phyloP scores from a whole-genome alignment of 2,329 filamentous ascomycete genomes.

The Sporothrix sp. region DNA sequence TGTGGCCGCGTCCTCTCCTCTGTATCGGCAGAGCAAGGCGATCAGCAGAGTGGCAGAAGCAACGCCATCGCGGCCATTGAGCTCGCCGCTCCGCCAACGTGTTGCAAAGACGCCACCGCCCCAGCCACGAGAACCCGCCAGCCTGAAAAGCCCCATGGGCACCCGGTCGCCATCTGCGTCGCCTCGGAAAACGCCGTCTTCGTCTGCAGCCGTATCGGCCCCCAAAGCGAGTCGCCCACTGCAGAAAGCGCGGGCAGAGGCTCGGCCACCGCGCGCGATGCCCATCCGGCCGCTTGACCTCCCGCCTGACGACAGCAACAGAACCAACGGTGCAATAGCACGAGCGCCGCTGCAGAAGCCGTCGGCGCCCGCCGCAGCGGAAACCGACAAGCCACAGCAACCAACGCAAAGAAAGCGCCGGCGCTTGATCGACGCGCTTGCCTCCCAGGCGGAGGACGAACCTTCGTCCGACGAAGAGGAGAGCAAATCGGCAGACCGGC shows the following conservation, averaged over 20 bases:
- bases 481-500: neutral
- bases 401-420: conserved; percentile 14
- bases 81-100: conserved; percentile 3
- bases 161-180: conserved; percentile 6
- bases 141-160: neutral
- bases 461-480: conserved; percentile 18
- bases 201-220: neutral
- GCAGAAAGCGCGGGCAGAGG: neutral
- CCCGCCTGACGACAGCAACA: no score
- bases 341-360: neutral
- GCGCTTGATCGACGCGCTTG: conserved; percentile 35
- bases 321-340: no score
- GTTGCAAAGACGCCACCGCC: conserved; percentile 5
- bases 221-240: neutral
- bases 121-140: conserved; percentile 3
- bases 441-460: conserved; percentile 30
- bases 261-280: neutral
- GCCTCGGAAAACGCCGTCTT: conserved; percentile 3
- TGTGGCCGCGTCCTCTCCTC: neutral
- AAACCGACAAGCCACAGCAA: neutral
- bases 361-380: neutral
- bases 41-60: neutral
- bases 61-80: neutral
- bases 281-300: conserved; percentile 7
- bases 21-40: conserved; percentile 1